Evolutionary conservation across 2,329 filamentous ascomycete species (phyloP).

Genomic region (Chalara sp.): DNA sequence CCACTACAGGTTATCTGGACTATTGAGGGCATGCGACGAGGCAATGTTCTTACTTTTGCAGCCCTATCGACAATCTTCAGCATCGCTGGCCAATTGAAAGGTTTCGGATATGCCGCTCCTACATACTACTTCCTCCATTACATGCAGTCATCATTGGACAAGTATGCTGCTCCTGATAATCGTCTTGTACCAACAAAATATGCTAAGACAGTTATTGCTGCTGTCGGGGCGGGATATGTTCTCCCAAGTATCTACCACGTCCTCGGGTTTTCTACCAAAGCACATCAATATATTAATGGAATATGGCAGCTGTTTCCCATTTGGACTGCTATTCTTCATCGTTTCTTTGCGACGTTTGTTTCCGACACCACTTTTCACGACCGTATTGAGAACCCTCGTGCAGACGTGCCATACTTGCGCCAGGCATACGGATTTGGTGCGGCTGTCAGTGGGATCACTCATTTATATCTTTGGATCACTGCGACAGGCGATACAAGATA

Average conservation of each 20-base stretch:
- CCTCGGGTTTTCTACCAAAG: constrained; percentile 6
- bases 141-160: constrained; percentile 26
- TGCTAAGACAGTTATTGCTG: constrained; percentile 24
- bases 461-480: constrained; percentile 12
- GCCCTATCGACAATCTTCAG: constrained; percentile 20
- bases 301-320: constrained; percentile 36
- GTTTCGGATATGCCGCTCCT: constrained; percentile 27
- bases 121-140: constrained; percentile 33
- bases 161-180: constrained; percentile 27
- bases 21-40: constrained; percentile 23
- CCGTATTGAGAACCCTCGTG: constrained; percentile 14
- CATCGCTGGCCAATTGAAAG: constrained; percentile 21
- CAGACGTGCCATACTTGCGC: constrained; percentile 22
- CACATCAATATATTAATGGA: constrained; percentile 22
- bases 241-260: constrained; percentile 22
- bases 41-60: constrained; percentile 23
- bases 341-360: constrained; percentile 10
- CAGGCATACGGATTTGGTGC: constrained; percentile 14
- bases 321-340: constrained; percentile 14
- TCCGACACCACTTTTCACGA: constrained; percentile 16
- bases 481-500: constrained; percentile 15
- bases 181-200: constrained; percentile 24
- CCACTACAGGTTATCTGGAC: constrained; percentile 24
- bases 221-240: constrained; percentile 21
- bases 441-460: constrained; percentile 4